phyloP scores from a whole-genome alignment of 2,329 filamentous ascomycete species.

The Xylogone sp. region DNA sequence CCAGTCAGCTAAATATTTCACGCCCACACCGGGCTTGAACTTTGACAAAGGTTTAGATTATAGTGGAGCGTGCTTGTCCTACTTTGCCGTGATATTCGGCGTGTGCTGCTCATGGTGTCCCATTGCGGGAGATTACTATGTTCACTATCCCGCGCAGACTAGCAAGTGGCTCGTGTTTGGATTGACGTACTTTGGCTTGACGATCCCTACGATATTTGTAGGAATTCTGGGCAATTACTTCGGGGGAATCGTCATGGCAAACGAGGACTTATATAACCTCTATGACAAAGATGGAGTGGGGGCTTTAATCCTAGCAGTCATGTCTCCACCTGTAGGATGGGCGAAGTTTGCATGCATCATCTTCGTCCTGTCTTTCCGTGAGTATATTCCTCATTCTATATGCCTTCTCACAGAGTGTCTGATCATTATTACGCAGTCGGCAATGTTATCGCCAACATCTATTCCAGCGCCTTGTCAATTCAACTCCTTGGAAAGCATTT shows the following conservation, averaged over 20 bases:
- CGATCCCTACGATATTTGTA: conserved; percentile 37
- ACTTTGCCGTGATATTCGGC: conserved; percentile 42
- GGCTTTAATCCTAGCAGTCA: conserved; percentile 39
- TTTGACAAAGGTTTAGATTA: neutral
- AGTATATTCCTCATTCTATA: neutral
- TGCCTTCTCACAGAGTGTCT: no score
- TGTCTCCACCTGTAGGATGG: conserved; percentile 38
- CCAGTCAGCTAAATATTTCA: conserved; percentile 12
- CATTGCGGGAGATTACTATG: conserved; percentile 42
- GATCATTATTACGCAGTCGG: conserved; percentile 50
- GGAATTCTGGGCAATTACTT: conserved; percentile 42
- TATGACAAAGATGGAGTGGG: conserved; percentile 39
- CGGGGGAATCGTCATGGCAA: conserved; percentile 37
- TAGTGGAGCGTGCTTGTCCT: neutral
- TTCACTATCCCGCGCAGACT: conserved; percentile 43
- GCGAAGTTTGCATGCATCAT: conserved; percentile 36
- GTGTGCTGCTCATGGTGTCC: conserved; percentile 45
- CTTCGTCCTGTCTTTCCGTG: conserved; percentile 27
- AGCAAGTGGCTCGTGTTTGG: conserved; percentile 16
- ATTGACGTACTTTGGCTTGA: neutral
- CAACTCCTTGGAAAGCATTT: neutral
- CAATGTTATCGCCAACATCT: conserved; percentile 62
- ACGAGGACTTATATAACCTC: conserved; percentile 33
- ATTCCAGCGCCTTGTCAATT: neutral
- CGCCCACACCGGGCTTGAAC: neutral